phyloP scores from a whole-genome alignment of 2,329 filamentous ascomycete genomes.

The Colletotrichum ledebouriae region DNA sequence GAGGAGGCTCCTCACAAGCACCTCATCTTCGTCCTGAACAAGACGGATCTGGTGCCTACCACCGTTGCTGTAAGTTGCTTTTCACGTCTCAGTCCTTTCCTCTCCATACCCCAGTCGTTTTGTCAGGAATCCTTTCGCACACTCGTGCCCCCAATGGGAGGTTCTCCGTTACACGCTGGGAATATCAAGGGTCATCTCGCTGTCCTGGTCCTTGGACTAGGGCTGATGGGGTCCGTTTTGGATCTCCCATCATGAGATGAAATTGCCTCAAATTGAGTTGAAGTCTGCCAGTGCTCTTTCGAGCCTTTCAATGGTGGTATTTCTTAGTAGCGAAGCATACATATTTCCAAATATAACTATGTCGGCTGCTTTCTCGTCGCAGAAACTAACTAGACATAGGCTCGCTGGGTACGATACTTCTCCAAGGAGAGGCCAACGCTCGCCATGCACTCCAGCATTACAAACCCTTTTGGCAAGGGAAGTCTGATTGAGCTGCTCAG shows the following conservation, averaged over 20 bases:
- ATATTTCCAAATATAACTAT: conserved; percentile 50
- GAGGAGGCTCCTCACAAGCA: conserved; percentile 98
- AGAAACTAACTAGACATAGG: conserved; percentile 67
- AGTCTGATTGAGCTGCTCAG: conserved; percentile 91
- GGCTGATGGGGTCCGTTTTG: conserved; percentile 91
- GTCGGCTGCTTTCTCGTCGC: conserved; percentile 30
- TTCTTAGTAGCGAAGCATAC: conserved; percentile 99
- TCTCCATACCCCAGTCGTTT: conserved; percentile 71
- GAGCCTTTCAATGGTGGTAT: conserved; percentile 69
- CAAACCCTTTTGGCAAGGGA: conserved; percentile 96
- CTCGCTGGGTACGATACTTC: conserved; percentile 89
- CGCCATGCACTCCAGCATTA: conserved; percentile 94
- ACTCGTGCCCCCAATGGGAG: conserved; percentile 75
- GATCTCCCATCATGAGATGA: conserved; percentile 79
- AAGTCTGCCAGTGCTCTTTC: conserved; percentile 77
- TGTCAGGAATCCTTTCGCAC: conserved; percentile 88
- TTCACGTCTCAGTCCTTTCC: conserved; percentile 46
- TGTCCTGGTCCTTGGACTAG: conserved; percentile 73
- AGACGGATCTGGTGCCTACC: conserved; percentile 93
- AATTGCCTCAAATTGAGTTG: conserved; percentile 98
- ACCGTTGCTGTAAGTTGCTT: conserved; percentile 88
- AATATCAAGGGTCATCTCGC: conserved; percentile 85
- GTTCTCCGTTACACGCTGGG: conserved; percentile 99
- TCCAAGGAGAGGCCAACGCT: conserved; percentile 94
- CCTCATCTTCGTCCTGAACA: conserved; percentile 89